Conservation (phyloP, 129 eudicot genomes). For the Chrysanthemum seticuspe region DNA sequence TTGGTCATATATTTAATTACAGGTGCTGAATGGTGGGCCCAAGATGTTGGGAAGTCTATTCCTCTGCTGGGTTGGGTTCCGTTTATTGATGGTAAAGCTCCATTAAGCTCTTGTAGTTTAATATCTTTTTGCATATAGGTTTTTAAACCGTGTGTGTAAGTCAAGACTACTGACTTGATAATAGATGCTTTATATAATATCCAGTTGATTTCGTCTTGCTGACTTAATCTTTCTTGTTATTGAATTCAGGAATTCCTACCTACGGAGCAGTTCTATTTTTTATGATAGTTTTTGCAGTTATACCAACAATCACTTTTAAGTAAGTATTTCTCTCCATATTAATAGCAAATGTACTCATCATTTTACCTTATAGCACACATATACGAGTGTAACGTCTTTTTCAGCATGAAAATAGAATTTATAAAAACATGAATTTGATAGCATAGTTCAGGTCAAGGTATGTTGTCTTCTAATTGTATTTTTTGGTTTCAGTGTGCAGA, state of each 20-base stretch:
- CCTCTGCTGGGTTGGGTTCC: slow-evolving; percentile 90
- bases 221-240: slow-evolving; percentile 12
- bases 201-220: no score
- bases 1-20: slow-evolving; percentile 18
- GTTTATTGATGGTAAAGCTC: slow-evolving; percentile 52
- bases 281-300: slow-evolving; percentile 74
- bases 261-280: slow-evolving; percentile 55
- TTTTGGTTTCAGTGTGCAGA: slow-evolving; percentile 52
- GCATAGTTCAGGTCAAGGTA: no score
- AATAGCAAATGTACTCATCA: slow-evolving; percentile 7
- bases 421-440: no score
- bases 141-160: not conserved
- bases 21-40: slow-evolving; percentile 99
- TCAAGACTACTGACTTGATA: not conserved
- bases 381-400: not conserved
- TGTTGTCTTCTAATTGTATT: not conserved
- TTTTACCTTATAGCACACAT: slow-evolving; percentile 11
- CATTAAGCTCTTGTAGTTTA: not conserved
- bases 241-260: slow-evolving; percentile 65
- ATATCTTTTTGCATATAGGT: no score
- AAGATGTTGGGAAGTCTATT: slow-evolving; percentile 72
- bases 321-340: slow-evolving; percentile 33
- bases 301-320: slow-evolving; percentile 86
- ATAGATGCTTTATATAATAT: not conserved
- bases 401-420: not conserved